Evolutionary conservation across 768 basidiomycete genomes (phyloP), one percentile per base, ranked within the genome.

Genomic region (Grammothele lineata): DNA sequence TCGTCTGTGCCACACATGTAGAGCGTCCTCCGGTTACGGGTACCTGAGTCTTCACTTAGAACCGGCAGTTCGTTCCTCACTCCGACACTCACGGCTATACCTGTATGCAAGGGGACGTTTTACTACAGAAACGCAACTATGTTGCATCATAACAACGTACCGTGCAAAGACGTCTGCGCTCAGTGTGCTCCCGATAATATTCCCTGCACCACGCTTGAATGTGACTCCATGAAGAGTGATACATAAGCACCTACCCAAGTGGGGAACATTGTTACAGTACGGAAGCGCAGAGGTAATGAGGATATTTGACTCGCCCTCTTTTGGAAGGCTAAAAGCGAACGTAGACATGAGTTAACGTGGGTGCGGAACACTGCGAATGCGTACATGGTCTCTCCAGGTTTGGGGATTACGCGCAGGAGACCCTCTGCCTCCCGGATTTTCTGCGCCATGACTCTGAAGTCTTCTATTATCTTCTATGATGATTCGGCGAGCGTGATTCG

Each of bases 1-100:
- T 99, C 96, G 62, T 99, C 96, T 4, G 96, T 98, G 22, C 96
- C 96, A 66, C 96, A 99, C 46, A 99, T 77, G 63, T 95, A 99
- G 25, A 98, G 74, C 0, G 92, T 95, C 36, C 85, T 82, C 57
- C 87, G 75, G 72, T 98, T 96, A 59, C 87, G 74, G 24, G 91
- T 87, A 26, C 80, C 72, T 74, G 43, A 5, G 21, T 6, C 26
- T 10, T 21, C 5, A 9, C 17, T 3, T 45, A 19, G 33, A 23
- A 17, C 22, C 12, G 24, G 34, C 12, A 33, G 10, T 12, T 26
- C 18, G n/a, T 24, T 24, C 26, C 15, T 9, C 18, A 25, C 10
- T 10, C 25, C 9, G 30, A 14, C 1, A 43, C 58, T 48, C 41
- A 60, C 59, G 59, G 43, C 49, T 54, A 32, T 50, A 48, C 37